Percentiles rank a stretch among this genome's conserved stretches.
Evolutionary conservation across 2,329 filamentous ascomycete genomes (phyloP).

Genomic region (Herpotrichia juniperi): DNA sequence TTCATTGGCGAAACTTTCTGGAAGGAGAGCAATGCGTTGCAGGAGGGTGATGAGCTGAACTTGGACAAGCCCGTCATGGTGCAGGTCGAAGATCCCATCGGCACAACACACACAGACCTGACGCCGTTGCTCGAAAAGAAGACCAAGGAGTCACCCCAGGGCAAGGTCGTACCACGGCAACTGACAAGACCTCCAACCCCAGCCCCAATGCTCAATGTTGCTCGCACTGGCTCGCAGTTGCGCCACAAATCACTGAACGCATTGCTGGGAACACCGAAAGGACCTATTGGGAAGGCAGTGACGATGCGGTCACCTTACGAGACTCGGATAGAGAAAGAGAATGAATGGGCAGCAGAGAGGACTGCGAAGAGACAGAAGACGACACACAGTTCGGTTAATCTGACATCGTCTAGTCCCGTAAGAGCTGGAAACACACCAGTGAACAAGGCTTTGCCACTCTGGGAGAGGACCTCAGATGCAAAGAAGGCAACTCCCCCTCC

Average conservation of each 20-base stretch:
- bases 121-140: slow-evolving; percentile 76
- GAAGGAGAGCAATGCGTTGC: slow-evolving; percentile 70
- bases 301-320: slow-evolving; percentile 72
- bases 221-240: slow-evolving; percentile 47
- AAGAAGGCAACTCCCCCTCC: slow-evolving; percentile 21
- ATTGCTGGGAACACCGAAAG: slow-evolving; percentile 68
- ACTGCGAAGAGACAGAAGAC: slow-evolving; percentile 49
- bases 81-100: slow-evolving; percentile 78
- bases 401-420: slow-evolving; percentile 22
- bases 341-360: slow-evolving; percentile 39
- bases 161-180: slow-evolving; percentile 18
- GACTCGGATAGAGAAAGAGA: slow-evolving; percentile 41
- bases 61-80: slow-evolving; percentile 80
- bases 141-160: slow-evolving; percentile 49
- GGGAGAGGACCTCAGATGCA: slow-evolving; percentile 31
- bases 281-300: slow-evolving; percentile 66
- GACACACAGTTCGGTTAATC: slow-evolving; percentile 9
- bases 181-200: slow-evolving; percentile 8
- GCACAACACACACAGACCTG: slow-evolving; percentile 76
- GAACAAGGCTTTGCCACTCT: slow-evolving; percentile 22
- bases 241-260: slow-evolving; percentile 66
- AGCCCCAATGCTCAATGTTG: slow-evolving; percentile 13
- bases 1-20: slow-evolving; percentile 87
- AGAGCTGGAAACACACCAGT: slow-evolving; percentile 15
- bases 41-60: slow-evolving; percentile 81